Evolutionary conservation across 306 rosid species (phyloP), one percentile per base, ranked within the genome.

Genomic region (Dalbergia oliveri): DNA sequence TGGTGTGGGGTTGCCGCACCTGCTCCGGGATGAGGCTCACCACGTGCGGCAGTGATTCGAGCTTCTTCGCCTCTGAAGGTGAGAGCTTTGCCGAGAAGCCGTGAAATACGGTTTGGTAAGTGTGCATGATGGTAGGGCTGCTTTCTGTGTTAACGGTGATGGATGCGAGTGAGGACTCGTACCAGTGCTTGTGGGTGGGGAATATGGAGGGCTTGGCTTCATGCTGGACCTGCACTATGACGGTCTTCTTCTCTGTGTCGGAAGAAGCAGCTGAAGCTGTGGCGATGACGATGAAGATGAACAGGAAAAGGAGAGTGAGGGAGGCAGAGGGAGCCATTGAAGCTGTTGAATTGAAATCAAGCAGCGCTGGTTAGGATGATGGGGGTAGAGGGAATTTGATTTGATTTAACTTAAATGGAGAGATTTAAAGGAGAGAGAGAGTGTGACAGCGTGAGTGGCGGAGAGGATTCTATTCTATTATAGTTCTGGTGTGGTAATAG

Each of bases 51-150:
- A 90, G 77, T 3, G 89, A 68, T 13, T 79, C 79, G 5, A 93
- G 91, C 56, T 73, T 76, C 11, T 80, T 58, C 14, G 80, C 88
- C 49, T 91, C 88, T 1, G 65, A 79, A 18, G 87, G 72, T 0
- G 94, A 79, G 74, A 93, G 93, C 81, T 79, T 91, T n/a, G 94
- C 91, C 0, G 98, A 90, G 83, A 93, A 93, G 60, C 98, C 98
- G 21, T 91, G 85, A 66, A 93, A 90, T 11, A 91, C 79, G 0
- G 89, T 88, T 4, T 78, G 69, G 71, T 93, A 93, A 0, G 97
- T 91, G 80, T 93, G 98, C 14, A 93, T 67, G 21, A 93, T 5
- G 6, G 50, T 0, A 1, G 54, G 9, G 6, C 34, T 0, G 3
- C 71, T 50, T 5, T 14, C 18, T 13, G 14, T 7, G 57, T 50